These are phyloP conservation scores for Senna siamea DNA, from an alignment of 306 rosid genomes.

Conservation along the genomic window DNA sequence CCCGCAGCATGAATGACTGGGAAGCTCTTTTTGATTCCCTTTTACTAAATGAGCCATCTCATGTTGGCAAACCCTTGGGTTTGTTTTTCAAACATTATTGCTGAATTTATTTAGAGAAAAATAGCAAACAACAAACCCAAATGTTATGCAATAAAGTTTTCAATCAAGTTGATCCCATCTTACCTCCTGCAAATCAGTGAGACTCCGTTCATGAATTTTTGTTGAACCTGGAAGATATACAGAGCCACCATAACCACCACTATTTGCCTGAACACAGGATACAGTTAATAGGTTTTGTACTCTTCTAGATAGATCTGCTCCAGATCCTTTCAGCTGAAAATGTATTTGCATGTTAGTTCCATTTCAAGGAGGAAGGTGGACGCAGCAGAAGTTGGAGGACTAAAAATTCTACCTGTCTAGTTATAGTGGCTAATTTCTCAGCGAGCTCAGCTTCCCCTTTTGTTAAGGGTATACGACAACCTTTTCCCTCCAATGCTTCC, in stretches of 20 bases:
- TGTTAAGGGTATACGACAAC: constrained; percentile 83
- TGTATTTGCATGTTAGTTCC: constrained; percentile 37
- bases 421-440: constrained; percentile 84
- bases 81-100: too few species aligned
- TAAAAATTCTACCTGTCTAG: constrained; percentile 69
- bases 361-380: constrained; percentile 9
- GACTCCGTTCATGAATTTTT: constrained; percentile 86
- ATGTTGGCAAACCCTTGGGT: too few species aligned
- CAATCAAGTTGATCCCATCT: constrained; percentile 7
- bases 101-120: background rate
- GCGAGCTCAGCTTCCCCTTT: constrained; percentile 94
- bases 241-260: constrained; percentile 62
- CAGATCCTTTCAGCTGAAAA: constrained; percentile 90
- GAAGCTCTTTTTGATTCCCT: too few species aligned
- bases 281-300: constrained; percentile 76
- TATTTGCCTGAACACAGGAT: constrained; percentile 76
- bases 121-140: background rate
- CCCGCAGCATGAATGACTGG: too few species aligned
- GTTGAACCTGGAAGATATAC: constrained; percentile 81
- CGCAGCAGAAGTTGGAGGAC: background rate
- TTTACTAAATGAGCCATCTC: too few species aligned
- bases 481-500: constrained; percentile 93
- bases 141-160: background rate
- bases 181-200: constrained; percentile 89
- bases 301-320: constrained; percentile 88